phyloP scores from a whole-genome alignment of 2,329 filamentous ascomycete genomes.

The Lasiodiplodia gonubiensis region DNA sequence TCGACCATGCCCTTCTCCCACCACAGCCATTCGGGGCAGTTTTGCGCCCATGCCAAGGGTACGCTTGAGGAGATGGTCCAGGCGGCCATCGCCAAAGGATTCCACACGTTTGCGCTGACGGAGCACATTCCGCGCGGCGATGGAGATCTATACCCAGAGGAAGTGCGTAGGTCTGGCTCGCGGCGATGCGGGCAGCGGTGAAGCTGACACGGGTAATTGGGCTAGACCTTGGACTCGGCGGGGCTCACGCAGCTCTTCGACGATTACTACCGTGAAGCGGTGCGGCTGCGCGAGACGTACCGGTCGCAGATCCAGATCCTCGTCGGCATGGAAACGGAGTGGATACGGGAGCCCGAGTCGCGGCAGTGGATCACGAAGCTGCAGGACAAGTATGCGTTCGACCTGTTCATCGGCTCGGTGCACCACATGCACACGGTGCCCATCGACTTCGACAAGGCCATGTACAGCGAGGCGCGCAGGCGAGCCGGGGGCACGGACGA shows the following conservation, averaged over 20 bases:
- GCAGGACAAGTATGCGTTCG: conserved; percentile 67
- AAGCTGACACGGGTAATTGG: conserved; percentile 5
- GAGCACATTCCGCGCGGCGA: conserved; percentile 91
- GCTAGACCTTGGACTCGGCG: conserved; percentile 32
- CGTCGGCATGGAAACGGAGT: conserved; percentile 92
- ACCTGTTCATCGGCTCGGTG: conserved; percentile 91
- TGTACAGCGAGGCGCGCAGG: conserved; percentile 69
- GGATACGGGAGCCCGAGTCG: conserved; percentile 72
- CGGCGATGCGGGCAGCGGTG: background rate
- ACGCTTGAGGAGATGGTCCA: conserved; percentile 82
- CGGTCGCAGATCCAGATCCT: conserved; percentile 74
- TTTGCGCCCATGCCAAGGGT: conserved; percentile 90
- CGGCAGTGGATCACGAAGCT: conserved; percentile 66
- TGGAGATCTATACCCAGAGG: conserved; percentile 89
- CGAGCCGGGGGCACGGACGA: conserved; percentile 65
- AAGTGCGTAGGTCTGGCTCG: conserved; percentile 58
- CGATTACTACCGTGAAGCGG: conserved; percentile 77
- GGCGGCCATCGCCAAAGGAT: conserved; percentile 76
- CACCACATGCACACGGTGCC: conserved; percentile 88
- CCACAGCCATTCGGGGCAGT: conserved; percentile 97
- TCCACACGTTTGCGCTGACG: conserved; percentile 84
- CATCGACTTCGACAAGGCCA: conserved; percentile 79
- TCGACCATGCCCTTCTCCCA: conserved; percentile 88
- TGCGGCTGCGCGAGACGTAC: conserved; percentile 74
- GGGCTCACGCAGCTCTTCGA: conserved; percentile 60